Evolutionary conservation across 2,329 filamentous ascomycete genomes (phyloP), one percentile per base, ranked within the genome.

Genomic region (Calonectria pteridis): DNA sequence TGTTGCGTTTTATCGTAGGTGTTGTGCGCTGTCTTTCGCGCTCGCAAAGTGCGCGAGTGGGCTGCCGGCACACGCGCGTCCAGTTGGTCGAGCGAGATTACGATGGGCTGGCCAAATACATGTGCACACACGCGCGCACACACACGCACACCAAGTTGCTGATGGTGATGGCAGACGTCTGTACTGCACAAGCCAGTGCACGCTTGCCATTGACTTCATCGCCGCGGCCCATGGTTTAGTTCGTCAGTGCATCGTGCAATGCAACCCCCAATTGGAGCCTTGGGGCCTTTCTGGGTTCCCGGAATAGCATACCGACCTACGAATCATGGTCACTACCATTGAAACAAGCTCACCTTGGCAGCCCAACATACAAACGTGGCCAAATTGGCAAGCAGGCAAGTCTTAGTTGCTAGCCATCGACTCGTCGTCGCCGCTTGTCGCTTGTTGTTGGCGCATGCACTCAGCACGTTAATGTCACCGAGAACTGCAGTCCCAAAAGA

Each of bases 71-170:
- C 35, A 62, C 35, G 33, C 55, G 55, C 35, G 63, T 51, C 43
- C 64, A 23, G 33, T 46, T 31, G 29, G 35, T 26, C 23, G 53
- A 67, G 63, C 64, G 69, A 72, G 64, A 72, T 72, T 72, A 23
- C 53, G 69, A 72, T 72, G 69, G 51, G 59, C 69, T 72, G 43
- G 58, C 53, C 63, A 67, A 26, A 62, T 49, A 55, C 33, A 58
- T 20, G 40, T 43, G 40, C 50, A 43, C 40, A 14, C 14, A 58
- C 16, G 26, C 23, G 7, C 49, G 29, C 23, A n/a, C 20, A 70
- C 59, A 46, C 49, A 33, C 63, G 50, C 51, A 35, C 35, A 53
- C 33, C 20, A 53, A 58, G 50, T 46, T 28, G 4, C 16, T n/a
- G 18, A 29, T 28, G 23, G 28, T 18, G 37, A 64, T 62, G 13